Evolutionary conservation across 495 filamentous ascomycete species (phyloP), one percentile per base, ranked within the genome.

Genomic region (Talaromyces proteolyticus): DNA sequence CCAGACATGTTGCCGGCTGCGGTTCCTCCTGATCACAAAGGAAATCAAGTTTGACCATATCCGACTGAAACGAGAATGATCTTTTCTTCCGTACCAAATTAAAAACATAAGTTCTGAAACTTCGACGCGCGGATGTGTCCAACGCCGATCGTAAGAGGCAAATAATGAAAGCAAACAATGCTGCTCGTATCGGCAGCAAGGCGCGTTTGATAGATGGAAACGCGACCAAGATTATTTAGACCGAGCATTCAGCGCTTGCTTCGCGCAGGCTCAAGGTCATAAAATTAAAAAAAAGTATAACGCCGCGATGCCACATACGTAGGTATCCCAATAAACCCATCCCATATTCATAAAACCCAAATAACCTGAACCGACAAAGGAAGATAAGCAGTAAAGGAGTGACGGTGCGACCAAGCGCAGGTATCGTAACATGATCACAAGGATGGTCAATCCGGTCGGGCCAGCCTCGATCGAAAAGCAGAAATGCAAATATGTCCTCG

Each of bases 381-480:
- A 34, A 21, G 17, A 36, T 7, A 25, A 16, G 24, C 23, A 21
- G n/a, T 22, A 49, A 39, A 26, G 44, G 20, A 49, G 20, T 22
- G 34, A 49, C 18, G 39, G 24, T 24, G 47, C 22, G 47, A 36
- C 16, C 6, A 34, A 23, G 21, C 37, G 26, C 7, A 39, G 36
- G 47, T 41, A 49, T 36, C 47, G 36, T 29, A 50, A 55, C 52
- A 50, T 49, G 37, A 38, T n/a, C n/a, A n/a, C n/a, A 41, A 54
- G 49, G 49, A 47, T 42, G 45, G 26, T 34, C 43, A 44, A 42
- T 18, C 6, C 21, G 50, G 37, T 37, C 51, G 53, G 59, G 12
- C 54, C 54, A 59, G 58, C 61, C 57, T 52, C 43, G 43, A 49
- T 18, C 29, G 12, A 50, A 42, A 49, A 23, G 49, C 49, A 29